These are phyloP conservation scores for Marasmius fiardii DNA, from an alignment of 1,284 basidiomycete genomes.

Conservation along the genomic window DNA sequence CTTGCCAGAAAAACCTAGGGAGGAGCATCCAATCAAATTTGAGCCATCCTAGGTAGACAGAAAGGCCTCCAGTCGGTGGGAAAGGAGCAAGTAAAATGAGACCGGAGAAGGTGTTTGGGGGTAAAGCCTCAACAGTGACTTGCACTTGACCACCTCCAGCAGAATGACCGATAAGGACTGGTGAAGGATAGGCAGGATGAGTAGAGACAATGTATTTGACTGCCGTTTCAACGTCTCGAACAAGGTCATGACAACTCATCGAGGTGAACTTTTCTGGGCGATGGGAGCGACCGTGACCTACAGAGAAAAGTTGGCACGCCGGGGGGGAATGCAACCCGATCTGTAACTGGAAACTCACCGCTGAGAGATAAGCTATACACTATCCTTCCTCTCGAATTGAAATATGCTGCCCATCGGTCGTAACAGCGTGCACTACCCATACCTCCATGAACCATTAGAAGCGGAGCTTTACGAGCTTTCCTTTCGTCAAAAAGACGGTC, in stretches of 20 bases:
- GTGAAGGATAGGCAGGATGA: background rate
- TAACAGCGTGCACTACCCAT: conserved; percentile 9
- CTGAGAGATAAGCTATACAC: conserved; percentile 3
- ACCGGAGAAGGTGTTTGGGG: background rate
- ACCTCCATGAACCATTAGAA: conserved; percentile 4
- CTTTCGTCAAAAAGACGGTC: background rate
- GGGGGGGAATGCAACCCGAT: too few species aligned
- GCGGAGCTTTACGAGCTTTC: background rate
- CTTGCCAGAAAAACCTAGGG: conserved; percentile 3
- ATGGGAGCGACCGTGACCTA: conserved; percentile 3
- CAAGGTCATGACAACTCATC: background rate
- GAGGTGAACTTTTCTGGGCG: conserved; percentile 4
- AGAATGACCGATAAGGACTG: conserved; percentile 5
- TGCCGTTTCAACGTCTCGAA: background rate
- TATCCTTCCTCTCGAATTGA: background rate
- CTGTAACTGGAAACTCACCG: background rate
- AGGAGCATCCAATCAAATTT: background rate
- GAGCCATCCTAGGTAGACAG: background rate
- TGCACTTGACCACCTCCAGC: conserved; percentile 4
- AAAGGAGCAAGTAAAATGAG: conserved; percentile 5
- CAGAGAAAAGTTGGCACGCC: background rate
- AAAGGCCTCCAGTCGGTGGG: background rate
- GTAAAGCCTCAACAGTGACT: background rate
- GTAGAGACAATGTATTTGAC: background rate
- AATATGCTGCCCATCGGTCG: background rate